Conservation (phyloP, 1,284 basidiomycete genomes). For the Sporisorium iseilematis-ciliati region DNA sequence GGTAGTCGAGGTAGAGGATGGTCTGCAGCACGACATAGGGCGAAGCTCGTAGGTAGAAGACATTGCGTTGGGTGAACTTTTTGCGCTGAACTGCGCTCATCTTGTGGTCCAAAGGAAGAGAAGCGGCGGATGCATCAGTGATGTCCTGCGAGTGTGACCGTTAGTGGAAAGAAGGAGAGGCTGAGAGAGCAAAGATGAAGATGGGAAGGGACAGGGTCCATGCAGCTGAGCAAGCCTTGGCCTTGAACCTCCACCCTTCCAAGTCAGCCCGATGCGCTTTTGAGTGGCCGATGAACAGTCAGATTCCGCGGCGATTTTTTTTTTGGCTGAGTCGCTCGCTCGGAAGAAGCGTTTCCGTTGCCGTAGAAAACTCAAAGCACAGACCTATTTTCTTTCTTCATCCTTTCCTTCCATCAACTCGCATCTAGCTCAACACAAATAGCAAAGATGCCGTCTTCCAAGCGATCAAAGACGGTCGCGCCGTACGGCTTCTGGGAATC, state of each 20-base stretch:
- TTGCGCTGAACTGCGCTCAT: slow-evolving; percentile 32
- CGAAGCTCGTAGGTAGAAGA: slow-evolving; percentile 70
- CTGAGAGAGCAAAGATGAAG: background rate
- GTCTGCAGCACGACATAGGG: slow-evolving; percentile 69
- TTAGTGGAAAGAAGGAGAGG: background rate
- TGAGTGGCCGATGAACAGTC: background rate
- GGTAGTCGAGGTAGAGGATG: slow-evolving; percentile 70
- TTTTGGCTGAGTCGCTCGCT: slow-evolving; percentile 12
- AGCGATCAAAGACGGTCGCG: slow-evolving; percentile 40
- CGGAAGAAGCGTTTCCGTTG: slow-evolving; percentile 10
- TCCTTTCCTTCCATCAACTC: too few relatives aligned
- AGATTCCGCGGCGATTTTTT: background rate
- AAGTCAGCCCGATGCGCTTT: slow-evolving; percentile 4
- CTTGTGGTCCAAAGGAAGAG: background rate
- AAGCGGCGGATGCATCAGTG: background rate
- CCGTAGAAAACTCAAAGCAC: slow-evolving; percentile 9
- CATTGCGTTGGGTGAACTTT: slow-evolving; percentile 65
- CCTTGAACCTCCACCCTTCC: slow-evolving; percentile 26
- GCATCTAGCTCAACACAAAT: background rate
- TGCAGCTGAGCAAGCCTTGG: slow-evolving; percentile 14
- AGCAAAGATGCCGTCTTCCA: slow-evolving; percentile 21
- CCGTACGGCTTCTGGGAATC: slow-evolving; percentile 73
- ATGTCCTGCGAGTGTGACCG: too few relatives aligned
- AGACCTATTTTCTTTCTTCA: slow-evolving; percentile 13
- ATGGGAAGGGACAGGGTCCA: background rate